Evolutionary conservation across 805 yeast genomes (phyloP), one percentile per base, ranked within the genome.

Genomic region (Yamadazyma akitaensis): DNA sequence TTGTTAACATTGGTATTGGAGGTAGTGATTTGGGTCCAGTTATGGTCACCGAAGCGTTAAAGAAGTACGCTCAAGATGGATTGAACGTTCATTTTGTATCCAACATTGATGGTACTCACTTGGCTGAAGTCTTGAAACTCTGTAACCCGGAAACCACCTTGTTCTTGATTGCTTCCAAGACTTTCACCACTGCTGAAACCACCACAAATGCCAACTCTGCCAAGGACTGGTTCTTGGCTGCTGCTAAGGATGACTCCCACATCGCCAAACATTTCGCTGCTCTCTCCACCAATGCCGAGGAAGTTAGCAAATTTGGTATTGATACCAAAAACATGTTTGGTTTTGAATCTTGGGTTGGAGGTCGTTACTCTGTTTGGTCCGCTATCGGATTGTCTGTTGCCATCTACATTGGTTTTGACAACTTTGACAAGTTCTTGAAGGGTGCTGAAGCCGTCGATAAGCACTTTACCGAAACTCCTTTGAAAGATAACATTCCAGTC

Each of bases 361-460:
- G 99, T 66, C 86, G 99, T 73, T 94, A 94, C 84, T 94, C 99
- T n/a, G 99, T 94, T 52, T 94, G 99, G 99, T 88, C 96, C 37
- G 95, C 99, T 53, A 94, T 94, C 68, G 99, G 99, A 52, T 81
- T 94, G 59, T 88, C 97, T 25, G 92, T 94, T 53, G 96, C 96
- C 60, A 73, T 94, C 58, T 94, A 86, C 81, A 85, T 94, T 67
- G 99, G 99, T 56, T 94, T 67, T 69, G 98, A 94, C 54, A 88
- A 90, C 80, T 94, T 94, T 62, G 92, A 88, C 54, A 79, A 79
- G 51, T 89, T 94, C 81, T 79, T 94, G 62, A 87, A 85, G 72
- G 99, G 99, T 76, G 99, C 97, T 53, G 96, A 94, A 76, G 96
- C 97, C 44, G 84, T 91, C 62, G 99, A 94, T 77, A 73, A 84